phyloP scores from a whole-genome alignment of 2,329 filamentous ascomycete species.

The Stemphylium beticola region DNA sequence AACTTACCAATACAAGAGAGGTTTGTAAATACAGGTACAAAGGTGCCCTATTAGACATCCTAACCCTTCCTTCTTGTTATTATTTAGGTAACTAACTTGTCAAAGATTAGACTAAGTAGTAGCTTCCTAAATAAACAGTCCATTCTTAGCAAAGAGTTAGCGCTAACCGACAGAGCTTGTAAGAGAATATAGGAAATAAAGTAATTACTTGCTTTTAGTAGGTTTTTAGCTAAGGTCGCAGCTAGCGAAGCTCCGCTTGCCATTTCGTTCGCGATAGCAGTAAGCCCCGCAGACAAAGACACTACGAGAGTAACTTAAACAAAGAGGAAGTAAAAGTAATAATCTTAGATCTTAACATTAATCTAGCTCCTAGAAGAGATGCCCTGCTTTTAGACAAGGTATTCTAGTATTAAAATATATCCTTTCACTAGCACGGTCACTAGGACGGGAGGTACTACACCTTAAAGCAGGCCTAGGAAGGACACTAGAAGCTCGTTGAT shows the following conservation, averaged over 20 bases:
- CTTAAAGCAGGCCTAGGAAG: slow-evolving; percentile 9
- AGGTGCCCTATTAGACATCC: slow-evolving; percentile 14
- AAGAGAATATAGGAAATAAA: slow-evolving; percentile 24
- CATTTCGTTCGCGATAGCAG: slow-evolving; percentile 14
- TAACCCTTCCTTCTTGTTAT: slow-evolving; percentile 2
- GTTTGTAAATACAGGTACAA: slow-evolving; percentile 21
- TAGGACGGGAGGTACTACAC: slow-evolving; percentile 7
- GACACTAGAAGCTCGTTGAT: slow-evolving; percentile 12
- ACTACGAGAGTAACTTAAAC: slow-evolving; percentile 13
- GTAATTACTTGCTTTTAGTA: slow-evolving; percentile 26
- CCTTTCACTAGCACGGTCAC: slow-evolving; percentile 7
- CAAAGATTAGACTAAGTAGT: slow-evolving; percentile 8
- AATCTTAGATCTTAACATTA: slow-evolving; percentile 16
- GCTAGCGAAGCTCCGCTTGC: slow-evolving; percentile 3
- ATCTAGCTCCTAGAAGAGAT: slow-evolving; percentile 10
- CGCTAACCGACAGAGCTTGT: slow-evolving; percentile 15
- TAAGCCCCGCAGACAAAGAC: slow-evolving; percentile 16
- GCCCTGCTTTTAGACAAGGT: slow-evolving; percentile 12
- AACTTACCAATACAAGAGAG: slow-evolving; percentile 21
- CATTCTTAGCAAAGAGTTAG: slow-evolving; percentile 7
- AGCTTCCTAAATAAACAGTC: slow-evolving; percentile 7
- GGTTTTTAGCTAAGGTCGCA: slow-evolving; percentile 21
- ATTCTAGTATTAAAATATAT: slow-evolving; percentile 1
- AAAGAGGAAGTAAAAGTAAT: slow-evolving; percentile 24
- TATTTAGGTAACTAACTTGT: slow-evolving; percentile 16